These are phyloP conservation scores for baker's yeast (Saccharomyces cerevisiae) DNA, from an alignment of 805 yeast genomes.

Conservation along the genomic window DNA sequence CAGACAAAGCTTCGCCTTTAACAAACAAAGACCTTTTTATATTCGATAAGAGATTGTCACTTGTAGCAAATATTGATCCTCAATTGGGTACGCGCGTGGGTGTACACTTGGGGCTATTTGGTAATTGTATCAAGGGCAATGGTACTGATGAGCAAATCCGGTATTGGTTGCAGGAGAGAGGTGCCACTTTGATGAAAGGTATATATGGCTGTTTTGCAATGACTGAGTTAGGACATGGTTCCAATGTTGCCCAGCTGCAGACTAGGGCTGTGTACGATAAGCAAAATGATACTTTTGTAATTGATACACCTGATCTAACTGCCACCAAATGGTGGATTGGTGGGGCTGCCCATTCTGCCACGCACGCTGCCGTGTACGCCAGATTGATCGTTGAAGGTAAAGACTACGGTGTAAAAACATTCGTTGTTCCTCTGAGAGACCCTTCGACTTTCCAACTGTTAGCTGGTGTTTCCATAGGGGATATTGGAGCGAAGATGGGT, in stretches of 20 bases:
- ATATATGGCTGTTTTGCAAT: constrained; percentile 84
- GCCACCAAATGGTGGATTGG: constrained; percentile 99
- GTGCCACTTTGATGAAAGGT: constrained; percentile 50
- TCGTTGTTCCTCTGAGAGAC: constrained; percentile 85
- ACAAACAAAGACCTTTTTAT: constrained; percentile 23
- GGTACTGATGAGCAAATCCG: constrained; percentile 79
- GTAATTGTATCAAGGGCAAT: constrained; percentile 73
- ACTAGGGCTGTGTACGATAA: constrained; percentile 81
- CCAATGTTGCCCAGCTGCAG: constrained; percentile 87
- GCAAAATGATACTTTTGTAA: constrained; percentile 54
- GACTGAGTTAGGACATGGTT: constrained; percentile 92
- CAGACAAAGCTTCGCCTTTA: constrained; percentile 10
- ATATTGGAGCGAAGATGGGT: constrained; percentile 93
- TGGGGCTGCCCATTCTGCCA: constrained; percentile 92
- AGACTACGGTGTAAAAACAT: constrained; percentile 88
- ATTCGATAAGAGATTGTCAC: constrained; percentile 51
- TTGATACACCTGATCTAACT: constrained; percentile 82
- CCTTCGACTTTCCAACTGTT: constrained; percentile 51
- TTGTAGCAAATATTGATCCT: constrained; percentile 66
- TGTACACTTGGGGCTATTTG: constrained; percentile 79
- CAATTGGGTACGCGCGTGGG: constrained; percentile 75
- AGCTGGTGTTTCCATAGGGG: constrained; percentile 82
- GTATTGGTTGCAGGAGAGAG: constrained; percentile 73
- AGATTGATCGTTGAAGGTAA: constrained; percentile 70
- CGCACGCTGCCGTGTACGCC: constrained; percentile 80